Percentiles rank a stretch among this genome's conserved stretches.
These are phyloP conservation scores for Cordyceps militaris DNA, from an alignment of 2,329 filamentous ascomycete species.

Conservation along the genomic window DNA sequence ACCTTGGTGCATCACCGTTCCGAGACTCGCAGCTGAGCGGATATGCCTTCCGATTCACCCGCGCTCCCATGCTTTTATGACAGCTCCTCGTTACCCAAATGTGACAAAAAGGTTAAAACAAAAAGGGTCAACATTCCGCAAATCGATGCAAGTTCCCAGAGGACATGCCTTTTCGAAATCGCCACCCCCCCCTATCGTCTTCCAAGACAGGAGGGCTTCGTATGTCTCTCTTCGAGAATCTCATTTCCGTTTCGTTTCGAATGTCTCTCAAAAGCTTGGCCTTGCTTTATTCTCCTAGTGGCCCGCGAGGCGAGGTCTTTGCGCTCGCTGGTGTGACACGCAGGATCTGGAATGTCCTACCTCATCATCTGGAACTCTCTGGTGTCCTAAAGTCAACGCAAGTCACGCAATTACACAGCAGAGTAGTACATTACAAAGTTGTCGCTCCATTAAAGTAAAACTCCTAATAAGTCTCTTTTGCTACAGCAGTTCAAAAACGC, in stretches of 20 bases:
- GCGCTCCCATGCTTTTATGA: not conserved
- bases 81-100: not conserved
- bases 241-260: not conserved
- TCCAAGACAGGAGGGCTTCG: not conserved
- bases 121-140: not conserved
- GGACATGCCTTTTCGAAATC: not conserved
- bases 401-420: not conserved
- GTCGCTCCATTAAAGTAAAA: not conserved
- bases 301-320: not conserved
- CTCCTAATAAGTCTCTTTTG: not conserved
- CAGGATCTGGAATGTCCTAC: not conserved
- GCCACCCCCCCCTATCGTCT: not conserved
- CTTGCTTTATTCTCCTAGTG: not conserved
- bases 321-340: not conserved
- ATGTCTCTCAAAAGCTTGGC: slow-evolving; percentile 1
- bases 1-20: not conserved
- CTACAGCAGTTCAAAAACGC: slow-evolving; percentile 7
- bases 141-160: not conserved
- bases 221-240: not conserved
- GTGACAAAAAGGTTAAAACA: not conserved
- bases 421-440: not conserved
- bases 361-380: not conserved
- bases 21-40: not conserved
- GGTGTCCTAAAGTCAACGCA: not conserved
- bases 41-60: not conserved